A percentile compares a stretch with the other conserved stretches of the same genome.
These are phyloP conservation scores for Passalora sequoiae DNA, from an alignment of 2,329 filamentous ascomycete genomes.

Conservation along the genomic window DNA sequence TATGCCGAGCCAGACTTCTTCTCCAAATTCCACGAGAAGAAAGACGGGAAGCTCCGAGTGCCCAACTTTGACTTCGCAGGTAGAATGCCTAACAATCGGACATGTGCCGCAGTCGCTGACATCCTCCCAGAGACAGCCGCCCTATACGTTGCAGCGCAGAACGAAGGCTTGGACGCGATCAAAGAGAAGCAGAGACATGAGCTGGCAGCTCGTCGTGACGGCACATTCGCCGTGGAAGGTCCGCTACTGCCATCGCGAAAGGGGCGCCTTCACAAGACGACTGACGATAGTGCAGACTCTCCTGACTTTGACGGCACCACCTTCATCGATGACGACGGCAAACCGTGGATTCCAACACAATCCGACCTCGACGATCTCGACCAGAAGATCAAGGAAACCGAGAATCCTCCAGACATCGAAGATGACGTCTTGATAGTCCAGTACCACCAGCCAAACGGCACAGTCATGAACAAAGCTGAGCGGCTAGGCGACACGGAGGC, in stretches of 20 bases:
- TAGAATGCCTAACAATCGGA: not conserved
- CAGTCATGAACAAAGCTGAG: not conserved
- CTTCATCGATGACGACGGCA: not conserved
- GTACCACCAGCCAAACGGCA: constrained; percentile 9
- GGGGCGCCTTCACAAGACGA: too few species aligned
- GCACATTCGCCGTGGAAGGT: not conserved
- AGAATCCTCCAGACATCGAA: constrained; percentile 16
- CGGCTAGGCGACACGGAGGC: constrained; percentile 21
- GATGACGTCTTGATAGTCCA: constrained; percentile 18
- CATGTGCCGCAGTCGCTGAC: not conserved
- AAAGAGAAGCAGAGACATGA: not conserved
- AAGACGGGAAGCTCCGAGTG: not conserved
- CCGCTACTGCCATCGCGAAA: too few species aligned
- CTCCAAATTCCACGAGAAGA: not conserved
- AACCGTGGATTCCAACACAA: constrained; percentile 9
- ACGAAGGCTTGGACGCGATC: not conserved
- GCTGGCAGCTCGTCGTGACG: not conserved
- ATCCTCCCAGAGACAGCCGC: not conserved
- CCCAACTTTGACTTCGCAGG: not conserved
- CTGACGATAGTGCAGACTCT: not conserved
- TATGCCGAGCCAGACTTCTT: constrained; percentile 8
- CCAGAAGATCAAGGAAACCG: constrained; percentile 10
- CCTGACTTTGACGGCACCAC: not conserved
- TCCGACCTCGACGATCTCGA: constrained; percentile 18
- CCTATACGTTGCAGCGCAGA: not conserved